Evolutionary conservation across 768 basidiomycete species (phyloP), one percentile per base, ranked within the genome.

Genomic region (Tulasnella sp.): DNA sequence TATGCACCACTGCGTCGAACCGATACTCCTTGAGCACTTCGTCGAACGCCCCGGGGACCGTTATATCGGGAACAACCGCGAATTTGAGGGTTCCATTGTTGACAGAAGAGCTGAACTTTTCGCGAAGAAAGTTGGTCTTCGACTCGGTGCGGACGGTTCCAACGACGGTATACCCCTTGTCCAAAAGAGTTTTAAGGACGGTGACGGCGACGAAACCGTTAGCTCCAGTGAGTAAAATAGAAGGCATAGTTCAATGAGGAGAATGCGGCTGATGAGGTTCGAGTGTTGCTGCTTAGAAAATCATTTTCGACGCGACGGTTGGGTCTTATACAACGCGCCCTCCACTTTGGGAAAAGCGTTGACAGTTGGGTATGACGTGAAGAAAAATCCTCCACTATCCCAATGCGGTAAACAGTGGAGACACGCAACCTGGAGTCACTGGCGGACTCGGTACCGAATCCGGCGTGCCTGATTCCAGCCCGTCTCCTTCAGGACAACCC

Each of bases 171-270:
- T 70, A 76, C 13, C 79, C 79, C 46, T 75, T 26, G 37, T 80
- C 73, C 44, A 79, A 48, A 29, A 80, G 78, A 5, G 70, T 32
- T 51, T 78, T 29, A 44, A 70, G 70, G 13, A 77, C 48, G n/a
- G 40, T 42, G 29, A 61, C 67, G 51, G 73, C 79, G 55, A 80
- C 46, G 78, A 79, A 80, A 35, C 79, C 79, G 29, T 39, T 73
- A 1, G 79, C 78, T 29, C 79, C 79, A 5, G 79, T 80, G 55
- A 80, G 79, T 44, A 80, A 69, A 35, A 80, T 70, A 37, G 29
- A 29, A 37, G 70, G 32, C 70, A 71, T 71, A 10, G 18, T 46
- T 46, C 11, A 46, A 13, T 46, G 44, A 46, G 18, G 44, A 46
- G 4, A 13, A 46, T 46, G 44, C 13, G 18, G 44, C 32, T 71